Conservation (phyloP, 495 filamentous ascomycete species). For the Penicillium paxilli region DNA sequence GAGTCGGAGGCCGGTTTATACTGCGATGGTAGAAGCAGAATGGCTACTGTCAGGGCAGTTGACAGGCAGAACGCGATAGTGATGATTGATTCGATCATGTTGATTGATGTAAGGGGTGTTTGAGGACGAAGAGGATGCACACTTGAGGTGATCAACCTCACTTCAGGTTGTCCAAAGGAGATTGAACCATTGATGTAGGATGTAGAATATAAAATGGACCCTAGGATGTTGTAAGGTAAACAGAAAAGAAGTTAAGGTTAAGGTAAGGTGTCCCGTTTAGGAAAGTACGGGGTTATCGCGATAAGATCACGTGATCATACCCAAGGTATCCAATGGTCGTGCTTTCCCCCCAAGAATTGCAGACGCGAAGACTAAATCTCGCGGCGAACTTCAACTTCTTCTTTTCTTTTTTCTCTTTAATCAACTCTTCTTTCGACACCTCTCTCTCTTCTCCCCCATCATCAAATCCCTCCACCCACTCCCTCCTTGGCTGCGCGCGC, state of each 20-base stretch:
- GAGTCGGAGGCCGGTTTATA: constrained; percentile 30
- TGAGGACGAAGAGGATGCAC: no score
- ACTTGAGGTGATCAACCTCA: no score
- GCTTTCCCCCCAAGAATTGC: no score
- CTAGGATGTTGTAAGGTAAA: no score
- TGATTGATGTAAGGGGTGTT: background rate
- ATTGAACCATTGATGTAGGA: background rate
- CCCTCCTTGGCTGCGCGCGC: background rate
- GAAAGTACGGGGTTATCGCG: background rate
- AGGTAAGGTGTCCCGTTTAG: no score
- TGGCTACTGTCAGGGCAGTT: constrained; percentile 48
- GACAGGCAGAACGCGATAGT: constrained; percentile 49
- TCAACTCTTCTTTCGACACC: no score
- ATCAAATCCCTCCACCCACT: background rate
- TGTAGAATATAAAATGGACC: background rate
- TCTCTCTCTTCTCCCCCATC: no score
- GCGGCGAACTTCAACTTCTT: no score
- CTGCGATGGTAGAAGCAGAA: constrained; percentile 52
- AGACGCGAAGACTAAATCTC: no score
- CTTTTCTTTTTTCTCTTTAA: background rate
- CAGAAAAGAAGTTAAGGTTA: no score
- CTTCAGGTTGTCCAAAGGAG: no score
- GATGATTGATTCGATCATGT: constrained; percentile 44
- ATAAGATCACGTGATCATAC: background rate
- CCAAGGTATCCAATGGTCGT: background rate